These are phyloP conservation scores for Ulota crispa DNA, from an alignment of 225 moss, liverwort and hornwort species.

Conservation along the genomic window DNA sequence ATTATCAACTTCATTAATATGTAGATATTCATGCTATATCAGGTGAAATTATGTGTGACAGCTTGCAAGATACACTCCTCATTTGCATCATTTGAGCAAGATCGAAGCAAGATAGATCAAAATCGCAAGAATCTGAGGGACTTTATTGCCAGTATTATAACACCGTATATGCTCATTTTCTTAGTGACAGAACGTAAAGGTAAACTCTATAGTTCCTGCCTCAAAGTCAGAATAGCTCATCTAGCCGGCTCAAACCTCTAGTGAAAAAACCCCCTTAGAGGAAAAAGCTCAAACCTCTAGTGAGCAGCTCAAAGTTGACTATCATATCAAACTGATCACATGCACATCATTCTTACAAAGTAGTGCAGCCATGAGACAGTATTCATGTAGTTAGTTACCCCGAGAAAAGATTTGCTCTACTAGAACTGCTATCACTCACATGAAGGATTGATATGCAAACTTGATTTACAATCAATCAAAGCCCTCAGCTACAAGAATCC, in stretches of 20 bases:
- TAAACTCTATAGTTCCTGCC: neutral
- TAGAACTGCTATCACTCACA: neutral
- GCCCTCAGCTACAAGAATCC: neutral
- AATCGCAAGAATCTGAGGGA: neutral
- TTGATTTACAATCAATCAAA: neutral
- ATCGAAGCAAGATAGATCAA: neutral
- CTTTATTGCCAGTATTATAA: neutral
- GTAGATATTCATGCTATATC: too few relatives aligned
- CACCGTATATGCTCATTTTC: neutral
- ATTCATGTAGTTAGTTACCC: neutral
- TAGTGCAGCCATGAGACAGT: neutral
- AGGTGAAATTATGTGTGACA: neutral
- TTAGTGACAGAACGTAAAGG: neutral
- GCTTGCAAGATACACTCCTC: neutral
- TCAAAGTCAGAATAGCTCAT: neutral
- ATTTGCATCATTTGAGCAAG: neutral
- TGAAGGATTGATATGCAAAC: neutral
- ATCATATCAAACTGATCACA: neutral
- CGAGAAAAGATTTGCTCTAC: neutral
- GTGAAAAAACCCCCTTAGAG: neutral
- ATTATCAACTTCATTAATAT: too few relatives aligned
- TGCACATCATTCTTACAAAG: neutral
- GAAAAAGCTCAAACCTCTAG: neutral
- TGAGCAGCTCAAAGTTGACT: neutral
- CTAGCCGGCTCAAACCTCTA: neutral